These are phyloP conservation scores for Astrocystis sublimbata DNA, from an alignment of 495 filamentous ascomycete genomes.

Conservation along the genomic window DNA sequence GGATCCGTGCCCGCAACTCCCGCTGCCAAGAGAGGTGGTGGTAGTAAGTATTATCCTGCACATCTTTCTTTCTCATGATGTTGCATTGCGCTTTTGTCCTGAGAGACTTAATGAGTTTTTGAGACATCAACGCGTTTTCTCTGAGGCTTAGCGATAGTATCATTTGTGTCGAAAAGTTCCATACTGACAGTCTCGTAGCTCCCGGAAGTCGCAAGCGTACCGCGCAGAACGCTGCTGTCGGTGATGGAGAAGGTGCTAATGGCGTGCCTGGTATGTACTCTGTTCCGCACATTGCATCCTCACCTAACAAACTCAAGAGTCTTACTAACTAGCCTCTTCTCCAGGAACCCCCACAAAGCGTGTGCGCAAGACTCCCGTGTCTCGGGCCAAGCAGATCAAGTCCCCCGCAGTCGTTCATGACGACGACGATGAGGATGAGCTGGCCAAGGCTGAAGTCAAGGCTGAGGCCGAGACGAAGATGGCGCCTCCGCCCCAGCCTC, in stretches of 20 bases:
- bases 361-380: not conserved
- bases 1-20: not conserved
- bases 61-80: not conserved
- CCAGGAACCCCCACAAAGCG: conserved; percentile 4
- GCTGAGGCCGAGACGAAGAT: not conserved
- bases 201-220: conserved; percentile 10
- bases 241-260: not conserved
- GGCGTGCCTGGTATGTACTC: not conserved
- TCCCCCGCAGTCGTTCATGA: not conserved
- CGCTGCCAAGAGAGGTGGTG: not conserved
- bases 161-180: not conserved
- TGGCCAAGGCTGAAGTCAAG: not conserved
- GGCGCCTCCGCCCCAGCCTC: not conserved
- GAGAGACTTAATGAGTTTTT: not conserved
- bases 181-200: conserved; percentile 4
- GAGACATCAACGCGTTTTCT: not conserved
- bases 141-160: not conserved
- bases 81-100: not conserved
- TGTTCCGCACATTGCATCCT: not conserved
- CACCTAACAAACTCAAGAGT: too few relatives aligned
- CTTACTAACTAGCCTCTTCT: not conserved
- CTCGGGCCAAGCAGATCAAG: not conserved
- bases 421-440: not conserved
- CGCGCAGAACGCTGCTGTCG: not conserved
- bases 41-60: conserved; percentile 5